These are phyloP conservation scores for Actinomucor elegans DNA, from an alignment of 371 early-diverging fungal genomes.

Conservation along the genomic window DNA sequence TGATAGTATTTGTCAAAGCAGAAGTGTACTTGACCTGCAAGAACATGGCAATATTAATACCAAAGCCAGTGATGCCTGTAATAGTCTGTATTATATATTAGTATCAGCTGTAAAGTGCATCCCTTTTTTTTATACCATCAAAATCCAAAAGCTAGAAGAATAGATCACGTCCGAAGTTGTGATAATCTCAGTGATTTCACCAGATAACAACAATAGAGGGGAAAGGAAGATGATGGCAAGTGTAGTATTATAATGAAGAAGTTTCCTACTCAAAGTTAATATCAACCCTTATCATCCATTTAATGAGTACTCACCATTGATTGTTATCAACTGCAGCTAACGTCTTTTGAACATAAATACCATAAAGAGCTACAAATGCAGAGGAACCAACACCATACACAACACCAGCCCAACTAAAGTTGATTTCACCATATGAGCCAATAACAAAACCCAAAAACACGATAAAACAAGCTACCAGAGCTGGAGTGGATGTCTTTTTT, in stretches of 20 bases:
- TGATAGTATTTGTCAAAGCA: conserved; percentile 77
- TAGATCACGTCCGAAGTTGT: conserved; percentile 44
- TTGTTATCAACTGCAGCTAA: conserved; percentile 65
- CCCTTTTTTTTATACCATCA: conserved; percentile 49
- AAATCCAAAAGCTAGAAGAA: conserved; percentile 60
- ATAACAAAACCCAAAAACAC: conserved; percentile 73
- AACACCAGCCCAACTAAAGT: conserved; percentile 71
- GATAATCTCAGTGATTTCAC: conserved; percentile 59
- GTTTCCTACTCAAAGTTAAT: conserved; percentile 48
- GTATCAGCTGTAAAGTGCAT: background rate
- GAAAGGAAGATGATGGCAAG: conserved; percentile 62
- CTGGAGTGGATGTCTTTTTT: conserved; percentile 54
- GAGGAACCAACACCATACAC: conserved; percentile 70
- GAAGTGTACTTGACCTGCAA: conserved; percentile 78
- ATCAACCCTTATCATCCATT: background rate
- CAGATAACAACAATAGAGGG: conserved; percentile 62
- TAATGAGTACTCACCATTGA: conserved; percentile 55
- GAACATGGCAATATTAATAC: conserved; percentile 78
- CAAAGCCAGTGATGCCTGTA: conserved; percentile 71
- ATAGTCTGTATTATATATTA: conserved; percentile 37
- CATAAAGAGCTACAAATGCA: conserved; percentile 73
- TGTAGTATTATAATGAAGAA: conserved; percentile 74
- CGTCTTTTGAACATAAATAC: conserved; percentile 77
- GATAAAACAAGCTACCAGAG: conserved; percentile 62
- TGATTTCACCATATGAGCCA: conserved; percentile 71